Evolutionary conservation across 139 green algal genomes (phyloP).

Genomic region (Tetradesmus lagerheimii): DNA sequence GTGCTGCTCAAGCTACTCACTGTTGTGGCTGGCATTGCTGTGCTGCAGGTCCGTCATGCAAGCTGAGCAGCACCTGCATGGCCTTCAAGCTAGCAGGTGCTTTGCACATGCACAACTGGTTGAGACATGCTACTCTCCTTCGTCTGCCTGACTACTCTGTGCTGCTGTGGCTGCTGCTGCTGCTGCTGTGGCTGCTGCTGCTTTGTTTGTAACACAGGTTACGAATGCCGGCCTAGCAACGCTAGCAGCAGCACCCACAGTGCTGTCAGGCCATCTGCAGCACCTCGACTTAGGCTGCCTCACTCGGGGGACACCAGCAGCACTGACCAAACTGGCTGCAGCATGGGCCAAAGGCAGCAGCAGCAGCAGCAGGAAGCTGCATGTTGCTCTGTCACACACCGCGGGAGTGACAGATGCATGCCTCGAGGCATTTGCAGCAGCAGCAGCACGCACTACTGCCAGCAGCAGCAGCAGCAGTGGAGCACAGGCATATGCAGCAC

Average conservation of each 20-base stretch:
- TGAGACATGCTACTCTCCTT: too few relatives aligned
- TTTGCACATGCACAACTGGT: too few relatives aligned
- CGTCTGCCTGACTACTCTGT: too few relatives aligned
- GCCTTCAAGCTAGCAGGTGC: too few relatives aligned
- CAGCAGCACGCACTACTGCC: background rate
- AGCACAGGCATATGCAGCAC: background rate
- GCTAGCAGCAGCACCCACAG: background rate
- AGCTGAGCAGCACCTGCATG: too few relatives aligned
- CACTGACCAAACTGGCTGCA: background rate
- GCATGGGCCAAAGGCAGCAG: background rate
- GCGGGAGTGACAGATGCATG: background rate
- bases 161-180: background rate
- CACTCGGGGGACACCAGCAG: background rate
- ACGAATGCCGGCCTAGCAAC: background rate
- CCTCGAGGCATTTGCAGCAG: background rate
- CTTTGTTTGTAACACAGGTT: background rate
- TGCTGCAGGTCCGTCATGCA: too few relatives aligned
- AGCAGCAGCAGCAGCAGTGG: background rate
- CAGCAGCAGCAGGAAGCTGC: slow-evolving; percentile 10
- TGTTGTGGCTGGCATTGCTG: too few relatives aligned
- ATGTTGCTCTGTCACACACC: background rate
- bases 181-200: background rate
- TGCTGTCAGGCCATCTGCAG: background rate
- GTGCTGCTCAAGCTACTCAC: too few relatives aligned
- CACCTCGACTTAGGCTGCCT: background rate